phyloP scores from a whole-genome alignment of 2,329 filamentous ascomycete species.

The Chaetothyriales sp. region DNA sequence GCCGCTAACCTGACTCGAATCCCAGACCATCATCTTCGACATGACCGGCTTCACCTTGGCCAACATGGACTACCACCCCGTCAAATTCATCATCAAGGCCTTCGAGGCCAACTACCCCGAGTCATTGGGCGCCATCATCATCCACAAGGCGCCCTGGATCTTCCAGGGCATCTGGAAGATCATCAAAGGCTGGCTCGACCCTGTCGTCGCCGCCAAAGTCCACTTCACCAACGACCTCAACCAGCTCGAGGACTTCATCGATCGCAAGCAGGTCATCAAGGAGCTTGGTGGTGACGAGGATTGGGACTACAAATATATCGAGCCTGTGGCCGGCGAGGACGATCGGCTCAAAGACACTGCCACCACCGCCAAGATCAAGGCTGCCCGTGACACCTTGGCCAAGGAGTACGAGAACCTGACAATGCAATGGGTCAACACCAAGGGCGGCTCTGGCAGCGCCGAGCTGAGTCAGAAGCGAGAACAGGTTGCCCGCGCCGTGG shows the following conservation, averaged over 20 bases:
- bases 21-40: constrained; percentile 80
- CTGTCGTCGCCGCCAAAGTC: constrained; percentile 28
- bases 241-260: constrained; percentile 67
- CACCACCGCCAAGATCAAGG: constrained; percentile 50
- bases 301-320: constrained; percentile 70
- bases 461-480: constrained; percentile 44
- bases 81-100: constrained; percentile 99
- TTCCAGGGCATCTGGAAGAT: constrained; percentile 99
- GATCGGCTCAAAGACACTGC: constrained; percentile 55
- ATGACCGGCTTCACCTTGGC: constrained; percentile 88
- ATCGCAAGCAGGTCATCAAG: constrained; percentile 55
- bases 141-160: constrained; percentile 94
- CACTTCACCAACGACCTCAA: constrained; percentile 40
- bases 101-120: constrained; percentile 99
- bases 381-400: constrained; percentile 51
- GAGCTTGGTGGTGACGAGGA: constrained; percentile 78
- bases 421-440: constrained; percentile 55
- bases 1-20: not conserved
- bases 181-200: constrained; percentile 90
- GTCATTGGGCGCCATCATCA: constrained; percentile 72
- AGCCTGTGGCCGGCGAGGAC: constrained; percentile 66
- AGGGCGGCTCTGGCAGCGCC: constrained; percentile 30
- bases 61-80: constrained; percentile 96
- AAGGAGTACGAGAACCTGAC: constrained; percentile 63
- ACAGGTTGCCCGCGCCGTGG: constrained; percentile 49